Conservation (phyloP, 2,329 filamentous ascomycete species). For the Penicillium brasilianum region DNA sequence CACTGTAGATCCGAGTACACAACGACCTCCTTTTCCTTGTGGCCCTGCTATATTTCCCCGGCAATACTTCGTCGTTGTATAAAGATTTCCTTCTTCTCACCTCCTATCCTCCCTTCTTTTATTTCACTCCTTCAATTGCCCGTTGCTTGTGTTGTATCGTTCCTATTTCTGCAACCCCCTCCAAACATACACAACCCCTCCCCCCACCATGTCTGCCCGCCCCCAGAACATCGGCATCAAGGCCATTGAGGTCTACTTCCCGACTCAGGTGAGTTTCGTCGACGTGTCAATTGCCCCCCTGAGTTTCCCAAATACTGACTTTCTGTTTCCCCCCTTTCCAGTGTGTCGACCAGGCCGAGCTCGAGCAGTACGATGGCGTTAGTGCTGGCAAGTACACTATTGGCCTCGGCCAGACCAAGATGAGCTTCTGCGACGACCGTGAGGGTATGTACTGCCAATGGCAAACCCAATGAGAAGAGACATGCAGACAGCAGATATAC, state of each 20-base stretch:
- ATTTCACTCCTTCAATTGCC: constrained; percentile 5
- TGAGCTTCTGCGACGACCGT: constrained; percentile 89
- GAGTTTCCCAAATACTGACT: constrained; percentile 20
- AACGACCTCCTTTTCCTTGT: constrained; percentile 25
- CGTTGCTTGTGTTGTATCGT: constrained; percentile 13
- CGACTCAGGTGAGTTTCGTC: constrained; percentile 73
- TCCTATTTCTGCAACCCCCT: constrained; percentile 10
- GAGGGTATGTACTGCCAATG: constrained; percentile 64
- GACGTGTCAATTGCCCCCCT: constrained; percentile 11
- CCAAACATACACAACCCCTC: constrained; percentile 24
- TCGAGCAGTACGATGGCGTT: constrained; percentile 87
- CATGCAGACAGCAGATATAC: constrained; percentile 1
- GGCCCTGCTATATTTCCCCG: background rate
- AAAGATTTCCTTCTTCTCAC: constrained; percentile 18
- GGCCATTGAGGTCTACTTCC: constrained; percentile 89
- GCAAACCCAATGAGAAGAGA: background rate
- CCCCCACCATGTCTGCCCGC: constrained; percentile 68
- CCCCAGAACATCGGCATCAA: constrained; percentile 91
- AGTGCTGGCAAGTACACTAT: constrained; percentile 86
- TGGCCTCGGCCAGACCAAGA: constrained; percentile 87
- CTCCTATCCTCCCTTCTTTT: constrained; percentile 17
- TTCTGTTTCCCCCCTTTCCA: constrained; percentile 41
- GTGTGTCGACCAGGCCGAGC: constrained; percentile 83
- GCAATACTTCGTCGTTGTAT: constrained; percentile 18
- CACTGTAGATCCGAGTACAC: constrained; percentile 37